phyloP scores from a whole-genome alignment of 1,284 basidiomycete genomes.

The Puccinia polysora region DNA sequence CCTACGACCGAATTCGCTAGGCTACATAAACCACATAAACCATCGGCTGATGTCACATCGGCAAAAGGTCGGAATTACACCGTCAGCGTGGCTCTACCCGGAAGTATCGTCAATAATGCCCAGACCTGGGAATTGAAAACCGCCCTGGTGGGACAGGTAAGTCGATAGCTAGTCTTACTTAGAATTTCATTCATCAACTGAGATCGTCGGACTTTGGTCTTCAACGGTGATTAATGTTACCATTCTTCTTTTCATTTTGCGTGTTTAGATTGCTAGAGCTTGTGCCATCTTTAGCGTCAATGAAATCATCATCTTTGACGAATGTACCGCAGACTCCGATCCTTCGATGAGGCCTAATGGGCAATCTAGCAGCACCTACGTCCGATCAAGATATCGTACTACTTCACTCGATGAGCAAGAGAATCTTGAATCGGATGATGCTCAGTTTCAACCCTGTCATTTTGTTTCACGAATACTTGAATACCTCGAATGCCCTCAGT shows the following conservation, averaged over 20 bases:
- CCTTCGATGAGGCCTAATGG: background rate
- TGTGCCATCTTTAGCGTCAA: slow-evolving; percentile 53
- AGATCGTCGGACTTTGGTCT: too few relatives aligned
- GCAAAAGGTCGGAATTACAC: slow-evolving; percentile 46
- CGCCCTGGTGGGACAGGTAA: slow-evolving; percentile 49
- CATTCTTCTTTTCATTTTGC: too few relatives aligned
- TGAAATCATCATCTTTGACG: slow-evolving; percentile 52
- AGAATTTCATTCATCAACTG: too few relatives aligned
- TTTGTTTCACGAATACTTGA: slow-evolving; percentile 51
- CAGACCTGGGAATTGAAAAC: slow-evolving; percentile 52
- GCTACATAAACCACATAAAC: slow-evolving; percentile 41
- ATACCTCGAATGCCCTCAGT: slow-evolving; percentile 54
- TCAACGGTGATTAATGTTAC: too few relatives aligned
- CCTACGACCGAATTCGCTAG: slow-evolving; percentile 14
- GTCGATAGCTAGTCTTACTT: background rate
- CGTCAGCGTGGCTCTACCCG: slow-evolving; percentile 51
- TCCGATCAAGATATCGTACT: slow-evolving; percentile 44
- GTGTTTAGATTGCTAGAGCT: slow-evolving; percentile 49
- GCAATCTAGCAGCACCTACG: slow-evolving; percentile 16
- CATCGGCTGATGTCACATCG: slow-evolving; percentile 28
- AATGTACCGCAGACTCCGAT: slow-evolving; percentile 25
- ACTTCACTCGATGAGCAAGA: slow-evolving; percentile 18
- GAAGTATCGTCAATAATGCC: slow-evolving; percentile 52
- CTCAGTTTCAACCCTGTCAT: slow-evolving; percentile 46
- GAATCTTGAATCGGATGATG: slow-evolving; percentile 17